A percentile compares a stretch with the other conserved stretches of the same genome.
Conservation (phyloP, 257 asterid species). For the Capsicum chinense region DNA sequence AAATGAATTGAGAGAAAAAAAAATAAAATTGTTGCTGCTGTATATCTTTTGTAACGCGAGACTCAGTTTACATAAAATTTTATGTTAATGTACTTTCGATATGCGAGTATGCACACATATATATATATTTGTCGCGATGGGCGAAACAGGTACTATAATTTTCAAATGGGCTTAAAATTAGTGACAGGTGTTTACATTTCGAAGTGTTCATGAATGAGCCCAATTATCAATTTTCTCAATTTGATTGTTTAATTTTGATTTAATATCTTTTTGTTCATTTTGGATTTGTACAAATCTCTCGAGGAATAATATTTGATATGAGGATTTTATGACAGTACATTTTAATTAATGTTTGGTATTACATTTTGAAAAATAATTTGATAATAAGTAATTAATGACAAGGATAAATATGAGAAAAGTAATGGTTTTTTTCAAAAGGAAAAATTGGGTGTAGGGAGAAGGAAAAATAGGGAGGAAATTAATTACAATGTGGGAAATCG, state of each 20-base stretch:
- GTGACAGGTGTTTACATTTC: neutral
- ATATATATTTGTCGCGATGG: neutral
- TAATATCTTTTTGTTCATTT: neutral
- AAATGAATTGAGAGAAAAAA: slow-evolving; percentile 17
- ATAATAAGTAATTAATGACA: neutral
- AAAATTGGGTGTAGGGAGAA: too few species aligned
- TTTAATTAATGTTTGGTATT: too few species aligned
- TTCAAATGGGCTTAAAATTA: slow-evolving; percentile 19
- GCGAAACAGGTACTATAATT: neutral
- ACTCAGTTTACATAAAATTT: neutral
- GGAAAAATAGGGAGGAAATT: too few species aligned
- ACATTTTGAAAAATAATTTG: too few species aligned
- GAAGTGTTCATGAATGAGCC: slow-evolving; percentile 8
- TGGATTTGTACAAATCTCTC: neutral
- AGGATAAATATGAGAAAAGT: too few species aligned
- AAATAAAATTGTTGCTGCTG: neutral
- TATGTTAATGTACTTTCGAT: neutral
- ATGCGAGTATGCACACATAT: neutral
- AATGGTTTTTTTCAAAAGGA: too few species aligned
- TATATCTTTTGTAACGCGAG: slow-evolving; percentile 7
- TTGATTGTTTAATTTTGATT: neutral
- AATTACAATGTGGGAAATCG: too few species aligned
- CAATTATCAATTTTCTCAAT: neutral
- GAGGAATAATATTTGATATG: too few species aligned
- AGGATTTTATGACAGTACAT: too few species aligned